A percentile compares a stretch with the other conserved stretches of the same genome.
Conservation (phyloP, 2,329 filamentous ascomycete species). For the Scedosporium dehoogii region DNA sequence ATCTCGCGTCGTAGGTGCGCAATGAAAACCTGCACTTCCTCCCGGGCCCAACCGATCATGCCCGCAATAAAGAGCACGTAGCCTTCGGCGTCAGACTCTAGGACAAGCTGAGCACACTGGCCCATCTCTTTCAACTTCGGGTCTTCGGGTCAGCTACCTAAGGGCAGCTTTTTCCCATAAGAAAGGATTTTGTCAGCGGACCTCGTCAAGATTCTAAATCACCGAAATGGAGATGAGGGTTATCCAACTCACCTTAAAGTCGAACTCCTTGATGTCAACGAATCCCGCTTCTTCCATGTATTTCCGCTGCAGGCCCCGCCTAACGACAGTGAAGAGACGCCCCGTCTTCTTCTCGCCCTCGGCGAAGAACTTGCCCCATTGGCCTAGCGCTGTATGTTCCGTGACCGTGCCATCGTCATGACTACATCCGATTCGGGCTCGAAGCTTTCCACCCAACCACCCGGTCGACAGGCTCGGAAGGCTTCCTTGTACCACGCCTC, state of each 20-base stretch:
- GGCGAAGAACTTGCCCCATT: slow-evolving; percentile 19
- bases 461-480: slow-evolving; percentile 35
- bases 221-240: background rate
- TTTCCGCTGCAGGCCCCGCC: slow-evolving; percentile 12
- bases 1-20: slow-evolving; percentile 10
- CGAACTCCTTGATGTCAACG: slow-evolving; percentile 2
- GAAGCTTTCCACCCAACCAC: slow-evolving; percentile 20
- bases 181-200: background rate
- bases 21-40: slow-evolving; percentile 12
- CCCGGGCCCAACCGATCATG: slow-evolving; percentile 11
- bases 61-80: slow-evolving; percentile 12
- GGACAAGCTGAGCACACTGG: slow-evolving; percentile 11
- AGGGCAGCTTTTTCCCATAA: slow-evolving; percentile 4
- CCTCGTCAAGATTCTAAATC: background rate
- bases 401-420: slow-evolving; percentile 20
- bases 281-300: slow-evolving; percentile 17
- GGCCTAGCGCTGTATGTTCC: slow-evolving; percentile 14
- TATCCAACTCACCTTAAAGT: slow-evolving; percentile 6
- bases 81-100: slow-evolving; percentile 9
- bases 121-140: slow-evolving; percentile 14
- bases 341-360: slow-evolving; percentile 19
- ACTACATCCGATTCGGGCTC: slow-evolving; percentile 27
- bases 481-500: slow-evolving; percentile 40
- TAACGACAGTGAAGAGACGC: slow-evolving; percentile 17
- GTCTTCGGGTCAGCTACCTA: slow-evolving; percentile 15